These are phyloP conservation scores for Psilocybe subaeruginosa DNA, from an alignment of 768 basidiomycete species.

Conservation along the genomic window DNA sequence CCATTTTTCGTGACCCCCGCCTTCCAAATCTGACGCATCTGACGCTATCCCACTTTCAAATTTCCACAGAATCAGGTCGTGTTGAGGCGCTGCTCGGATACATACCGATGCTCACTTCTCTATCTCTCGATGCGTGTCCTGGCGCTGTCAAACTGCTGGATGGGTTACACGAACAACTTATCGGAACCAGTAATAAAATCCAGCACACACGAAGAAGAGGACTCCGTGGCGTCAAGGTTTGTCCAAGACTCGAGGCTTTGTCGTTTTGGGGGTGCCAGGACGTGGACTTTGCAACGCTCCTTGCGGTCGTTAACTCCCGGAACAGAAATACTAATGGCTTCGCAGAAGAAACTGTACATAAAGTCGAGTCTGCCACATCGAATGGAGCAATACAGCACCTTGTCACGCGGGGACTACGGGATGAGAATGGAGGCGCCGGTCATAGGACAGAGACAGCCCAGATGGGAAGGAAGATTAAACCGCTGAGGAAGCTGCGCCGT, in stretches of 20 bases:
- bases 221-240: conserved; percentile 44
- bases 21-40: conserved; percentile 53
- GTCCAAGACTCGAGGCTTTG: conserved; percentile 53
- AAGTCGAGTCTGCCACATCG: conserved; percentile 24
- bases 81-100: conserved; percentile 50
- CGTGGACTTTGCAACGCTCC: conserved; percentile 38
- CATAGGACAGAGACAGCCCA: conserved; percentile 15
- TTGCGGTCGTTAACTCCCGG: conserved; percentile 39
- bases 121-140: conserved; percentile 49
- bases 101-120: conserved; percentile 49
- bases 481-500: conserved; percentile 35
- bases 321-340: conserved; percentile 30
- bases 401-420: conserved; percentile 14
- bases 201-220: conserved; percentile 11
- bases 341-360: conserved; percentile 22
- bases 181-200: conserved; percentile 24
- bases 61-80: conserved; percentile 39
- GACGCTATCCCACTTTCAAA: conserved; percentile 48
- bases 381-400: conserved; percentile 15
- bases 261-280: conserved; percentile 55
- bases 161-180: conserved; percentile 39
- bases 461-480: conserved; percentile 35
- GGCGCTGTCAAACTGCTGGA: conserved; percentile 44
- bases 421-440: conserved; percentile 8
- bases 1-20: conserved; percentile 59